These are phyloP conservation scores for Alternaria angustiovoidea DNA, from an alignment of 2,329 filamentous ascomycete species.

Conservation along the genomic window DNA sequence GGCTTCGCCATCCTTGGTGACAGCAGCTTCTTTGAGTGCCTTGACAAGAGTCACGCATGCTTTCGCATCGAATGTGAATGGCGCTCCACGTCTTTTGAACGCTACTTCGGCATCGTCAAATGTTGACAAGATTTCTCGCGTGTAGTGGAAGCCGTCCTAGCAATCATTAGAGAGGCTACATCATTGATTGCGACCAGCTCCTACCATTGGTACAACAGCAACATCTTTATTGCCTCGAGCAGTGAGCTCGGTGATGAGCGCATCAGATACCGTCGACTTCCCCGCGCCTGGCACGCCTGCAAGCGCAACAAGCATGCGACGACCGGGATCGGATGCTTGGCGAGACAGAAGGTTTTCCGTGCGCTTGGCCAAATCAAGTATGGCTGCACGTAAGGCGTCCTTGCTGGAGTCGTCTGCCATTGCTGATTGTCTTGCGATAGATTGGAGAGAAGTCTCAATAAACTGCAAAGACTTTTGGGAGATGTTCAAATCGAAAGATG, in stretches of 20 bases:
- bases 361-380: slow-evolving; percentile 31
- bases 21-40: slow-evolving; percentile 22
- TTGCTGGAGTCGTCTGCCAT: slow-evolving; percentile 21
- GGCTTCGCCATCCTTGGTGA: slow-evolving; percentile 24
- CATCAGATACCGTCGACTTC: slow-evolving; percentile 37
- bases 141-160: slow-evolving; percentile 40
- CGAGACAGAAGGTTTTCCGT: slow-evolving; percentile 27
- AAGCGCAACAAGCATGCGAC: slow-evolving; percentile 35
- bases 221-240: slow-evolving; percentile 27
- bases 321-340: slow-evolving; percentile 28
- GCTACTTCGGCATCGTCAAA: slow-evolving; percentile 30
- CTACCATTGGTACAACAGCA: slow-evolving; percentile 36
- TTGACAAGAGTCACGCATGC: slow-evolving; percentile 29
- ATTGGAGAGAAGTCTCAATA: background rate
- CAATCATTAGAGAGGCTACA: slow-evolving; percentile 2
- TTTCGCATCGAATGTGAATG: slow-evolving; percentile 37
- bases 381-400: slow-evolving; percentile 19
- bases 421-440: background rate
- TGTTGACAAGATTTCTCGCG: slow-evolving; percentile 25
- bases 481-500: background rate
- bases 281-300: slow-evolving; percentile 40
- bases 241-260: slow-evolving; percentile 31
- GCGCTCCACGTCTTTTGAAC: slow-evolving; percentile 35
- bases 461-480: background rate
- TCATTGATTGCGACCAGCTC: background rate